Base-by-base conservation (phyloP, 805 yeast species). In the Dipodascus albidus region DNA sequence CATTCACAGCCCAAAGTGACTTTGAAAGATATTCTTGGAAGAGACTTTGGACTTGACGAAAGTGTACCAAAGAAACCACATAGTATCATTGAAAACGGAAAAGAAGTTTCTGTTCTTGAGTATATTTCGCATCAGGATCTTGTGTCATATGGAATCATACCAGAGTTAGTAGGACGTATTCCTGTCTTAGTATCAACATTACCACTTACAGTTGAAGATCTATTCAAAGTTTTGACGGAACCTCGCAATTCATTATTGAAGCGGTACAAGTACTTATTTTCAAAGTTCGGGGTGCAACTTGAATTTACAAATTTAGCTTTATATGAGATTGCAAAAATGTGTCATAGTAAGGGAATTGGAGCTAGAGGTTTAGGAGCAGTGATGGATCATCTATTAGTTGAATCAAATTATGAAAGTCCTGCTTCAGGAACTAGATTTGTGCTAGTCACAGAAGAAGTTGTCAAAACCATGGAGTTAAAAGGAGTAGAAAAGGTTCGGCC, bases 301-400 rank as follows among this genome's bases (percentile, higher is more conserved):
- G 72, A 72, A 6, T 70, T 80, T 19, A 79, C 83, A 0, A 65
- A 64, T 3, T 69, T 70, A 11, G 83, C 84, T 0, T 62, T 79
- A 8, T 57, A 64, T n/a, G 68, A 64, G 42, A 73, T 80, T 15
- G 80, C 84, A 0, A 67, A 68, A 22, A 59, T 75, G 21, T 79
- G 84, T 0, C 59, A 77, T 33, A 64, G 67, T 23, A 79, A 76
- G 56, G 81, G 81, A 2, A 79, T 83, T 0, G 85, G 85, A 27
- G 85, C 84, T 0, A 70, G 85, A 59, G 84, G 84, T 0, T 61
- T 80, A 24, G 67, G 82, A 57, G 75, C 79, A 1, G 75, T 79
- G 3, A 69, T 80, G 74, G 83, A 79, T 54, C 71, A 77, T 53
- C 54, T 79, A 17, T 60, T 79, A 21, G 62, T 79, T 17, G 70